These are phyloP conservation scores for Metarhizium sp. DNA, from an alignment of 2,329 filamentous ascomycete genomes.

Conservation along the genomic window DNA sequence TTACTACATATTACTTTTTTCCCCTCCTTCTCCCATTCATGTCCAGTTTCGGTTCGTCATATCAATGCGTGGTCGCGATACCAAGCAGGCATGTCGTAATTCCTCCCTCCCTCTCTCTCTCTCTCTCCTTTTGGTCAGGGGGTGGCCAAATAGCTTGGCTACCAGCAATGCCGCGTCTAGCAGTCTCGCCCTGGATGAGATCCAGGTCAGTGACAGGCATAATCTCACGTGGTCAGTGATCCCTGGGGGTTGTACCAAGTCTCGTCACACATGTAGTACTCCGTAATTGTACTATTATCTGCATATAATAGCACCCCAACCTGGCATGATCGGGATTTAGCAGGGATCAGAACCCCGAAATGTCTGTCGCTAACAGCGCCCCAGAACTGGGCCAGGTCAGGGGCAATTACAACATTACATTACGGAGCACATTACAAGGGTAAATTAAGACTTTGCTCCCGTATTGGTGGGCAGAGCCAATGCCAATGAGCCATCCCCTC, in stretches of 20 bases:
- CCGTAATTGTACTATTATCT: not conserved
- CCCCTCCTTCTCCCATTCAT: no score
- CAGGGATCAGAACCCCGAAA: not conserved
- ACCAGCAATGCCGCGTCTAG: not conserved
- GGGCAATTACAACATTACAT: not conserved
- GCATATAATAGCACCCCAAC: not conserved
- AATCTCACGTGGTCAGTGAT: not conserved
- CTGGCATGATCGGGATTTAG: not conserved
- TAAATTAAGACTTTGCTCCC: no score
- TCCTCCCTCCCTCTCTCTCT: no score
- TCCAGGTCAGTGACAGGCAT: not conserved
- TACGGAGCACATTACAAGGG: no score
- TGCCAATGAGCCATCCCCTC: no score
- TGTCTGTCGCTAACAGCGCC: not conserved
- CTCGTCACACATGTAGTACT: not conserved
- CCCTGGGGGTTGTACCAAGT: not conserved
- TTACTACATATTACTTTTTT: no score
- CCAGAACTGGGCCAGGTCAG: not conserved
- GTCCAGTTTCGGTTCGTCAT: no score
- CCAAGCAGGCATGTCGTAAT: no score
- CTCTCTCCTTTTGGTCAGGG: no score
- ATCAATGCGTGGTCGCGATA: no score
- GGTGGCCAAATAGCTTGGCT: no score
- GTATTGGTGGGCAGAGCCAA: no score
- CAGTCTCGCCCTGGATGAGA: not conserved